A percentile compares a stretch with the other conserved stretches of the same genome.
phyloP scores from a whole-genome alignment of 805 yeast species.

The Lipomyces sp. region DNA sequence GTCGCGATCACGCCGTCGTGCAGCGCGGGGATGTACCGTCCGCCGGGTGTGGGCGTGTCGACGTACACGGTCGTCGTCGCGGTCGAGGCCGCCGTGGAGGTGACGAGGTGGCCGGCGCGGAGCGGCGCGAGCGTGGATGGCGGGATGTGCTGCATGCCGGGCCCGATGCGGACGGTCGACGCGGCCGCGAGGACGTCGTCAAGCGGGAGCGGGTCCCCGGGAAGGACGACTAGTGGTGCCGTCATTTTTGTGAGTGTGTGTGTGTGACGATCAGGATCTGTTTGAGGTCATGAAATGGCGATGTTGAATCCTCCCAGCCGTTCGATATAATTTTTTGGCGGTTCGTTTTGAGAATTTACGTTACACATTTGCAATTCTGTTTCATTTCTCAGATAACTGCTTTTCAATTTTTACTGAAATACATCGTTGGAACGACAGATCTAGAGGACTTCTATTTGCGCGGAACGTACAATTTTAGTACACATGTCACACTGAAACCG shows the following conservation, averaged over 20 bases:
- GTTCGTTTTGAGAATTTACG: no score
- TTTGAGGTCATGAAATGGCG: background rate
- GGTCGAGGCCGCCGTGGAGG: background rate
- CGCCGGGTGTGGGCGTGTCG: constrained; percentile 12
- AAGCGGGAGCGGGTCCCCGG: constrained; percentile 22
- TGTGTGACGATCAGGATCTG: background rate
- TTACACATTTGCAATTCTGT: background rate
- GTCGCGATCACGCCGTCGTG: constrained; percentile 27
- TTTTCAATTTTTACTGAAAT: no score
- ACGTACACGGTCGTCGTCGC: constrained; percentile 16
- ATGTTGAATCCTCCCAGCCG: no score
- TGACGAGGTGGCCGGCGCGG: constrained; percentile 13
- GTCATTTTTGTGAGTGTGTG: background rate
- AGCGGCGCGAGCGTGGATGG: constrained; percentile 19
- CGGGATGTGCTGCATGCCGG: constrained; percentile 21
- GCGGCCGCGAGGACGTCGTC: constrained; percentile 1
- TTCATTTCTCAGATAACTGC: no score
- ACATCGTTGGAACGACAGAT: no score
- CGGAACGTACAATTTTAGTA: no score
- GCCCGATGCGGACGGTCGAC: constrained; percentile 17
- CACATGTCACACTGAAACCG: no score
- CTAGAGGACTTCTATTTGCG: no score
- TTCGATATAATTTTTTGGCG: no score
- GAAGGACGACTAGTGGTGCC: constrained; percentile 16
- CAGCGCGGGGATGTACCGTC: constrained; percentile 23